Evolutionary conservation across 768 basidiomycete species (phyloP), one percentile per base, ranked within the genome.

Genomic region (Mycena filopes): DNA sequence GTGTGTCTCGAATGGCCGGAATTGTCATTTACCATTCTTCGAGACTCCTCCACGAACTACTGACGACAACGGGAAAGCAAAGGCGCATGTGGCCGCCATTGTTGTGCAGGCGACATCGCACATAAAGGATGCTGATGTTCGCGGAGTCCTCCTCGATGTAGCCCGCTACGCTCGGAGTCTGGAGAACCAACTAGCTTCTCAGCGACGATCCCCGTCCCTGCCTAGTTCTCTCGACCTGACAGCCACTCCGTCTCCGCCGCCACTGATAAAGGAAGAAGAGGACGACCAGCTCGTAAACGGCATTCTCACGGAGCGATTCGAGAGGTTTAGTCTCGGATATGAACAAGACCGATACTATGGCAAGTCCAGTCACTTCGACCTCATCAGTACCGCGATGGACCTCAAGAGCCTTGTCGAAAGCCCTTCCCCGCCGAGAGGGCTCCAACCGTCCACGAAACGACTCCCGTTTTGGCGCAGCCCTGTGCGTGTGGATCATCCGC

Each of bases 351-450:
- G 74, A 4, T 76, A 76, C 65, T 78, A 71, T 55, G 78, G 78
- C 3, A 74, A 73, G 47, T 76, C 78, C 12, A 79, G 78, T 57
- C 72, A 74, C 25, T 65, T 76, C 28, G 73, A 74, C 46, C 73
- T 79, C 8, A 67, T 79, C 43, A 66, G 71, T 48, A 60, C 43
- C 38, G 83, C 83, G 13, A 75, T 82, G 25, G 77, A 79, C 53
- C 69, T 84, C 41, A 84, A 68, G 73, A 77, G 47, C 77, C 79
- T 51, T 71, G 76, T 74, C n/a, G 55, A 16, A 79, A 79, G 50
- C 25, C 5, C 13, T 51, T 21, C 51, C 10, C 21, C 8, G 6
- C 45, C 56, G 9, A 40, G 51, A n/a, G 36, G 38, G 18, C 13
- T 26, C 31, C 45, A 25, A 40, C 42, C 63, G 9, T 25, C 62